Evolutionary conservation across 2,329 filamentous ascomycete genomes (phyloP), one percentile per base, ranked within the genome.

Genomic region (Paecilomyces formosus): DNA sequence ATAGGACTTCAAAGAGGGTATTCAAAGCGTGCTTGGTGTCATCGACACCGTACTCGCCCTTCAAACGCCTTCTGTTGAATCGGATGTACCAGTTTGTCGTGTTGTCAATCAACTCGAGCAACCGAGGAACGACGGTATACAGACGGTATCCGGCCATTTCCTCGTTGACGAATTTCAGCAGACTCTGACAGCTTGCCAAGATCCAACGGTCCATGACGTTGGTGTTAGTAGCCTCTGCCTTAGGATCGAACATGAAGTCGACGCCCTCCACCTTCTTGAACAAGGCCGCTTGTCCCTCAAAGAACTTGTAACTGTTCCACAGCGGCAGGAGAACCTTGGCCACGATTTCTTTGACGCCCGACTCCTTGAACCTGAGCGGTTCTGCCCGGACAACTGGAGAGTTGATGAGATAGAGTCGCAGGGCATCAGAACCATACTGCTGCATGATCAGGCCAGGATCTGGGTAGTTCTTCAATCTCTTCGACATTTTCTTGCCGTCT

Each of bases 1-100:
- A 97, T 22, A 97, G 81, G 57, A 97, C 90, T 76, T 97, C 92
- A 68, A 96, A 97, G 7, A 97, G 84, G 1, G 94, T 93, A 76
- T 97, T 96, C 57, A 99, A 81, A 0, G 93, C 94, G 69, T 96
- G 90, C 55, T 88, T 80, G 11, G 94, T 97, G 71, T 97, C 94
- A 13, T 92, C 84, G 24, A 90, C 76, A 18, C 92, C 91, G 63
- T 90, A 86, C 71, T 95, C 92, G 51, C 92, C 92, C 85, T 96
- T 97, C 64, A 96, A 81, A 57, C 92, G 86, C 74, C 89, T 89
- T 57, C 92, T 85, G 79, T 97, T 97, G 80, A 96, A 95, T 61
- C 92, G 85, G 72, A 97, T 97, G 76, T 97, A 97, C 92, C 92
- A 97, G 76, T 97, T 97, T n/a, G 92, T 97, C 3, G 90, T 92